Evolutionary conservation across 768 basidiomycete species (phyloP).

Genomic region (Pisolithus albus): DNA sequence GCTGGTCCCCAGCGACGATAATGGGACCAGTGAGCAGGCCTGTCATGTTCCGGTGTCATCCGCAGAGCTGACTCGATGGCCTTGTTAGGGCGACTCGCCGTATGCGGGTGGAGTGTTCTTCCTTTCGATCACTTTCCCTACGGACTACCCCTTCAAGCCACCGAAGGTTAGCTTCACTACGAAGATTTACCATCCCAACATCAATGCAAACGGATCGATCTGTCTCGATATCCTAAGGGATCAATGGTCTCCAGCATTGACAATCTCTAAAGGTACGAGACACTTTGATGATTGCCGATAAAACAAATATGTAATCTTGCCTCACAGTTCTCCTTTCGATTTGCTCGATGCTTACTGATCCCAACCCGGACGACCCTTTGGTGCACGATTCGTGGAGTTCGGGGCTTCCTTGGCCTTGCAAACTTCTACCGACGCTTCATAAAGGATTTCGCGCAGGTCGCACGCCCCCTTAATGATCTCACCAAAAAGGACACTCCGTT

Average conservation of each 20-base stretch:
- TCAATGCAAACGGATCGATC: conserved; percentile 99
- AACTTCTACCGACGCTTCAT: too few species aligned
- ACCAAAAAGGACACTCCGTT: too few species aligned
- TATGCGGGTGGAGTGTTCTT: conserved; percentile 99
- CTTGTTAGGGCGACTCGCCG: conserved; percentile 82
- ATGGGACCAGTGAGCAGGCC: conserved; percentile 86
- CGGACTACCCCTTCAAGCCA: conserved; percentile 99
- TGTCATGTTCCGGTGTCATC: conserved; percentile 1
- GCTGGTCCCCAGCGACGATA: too few species aligned
- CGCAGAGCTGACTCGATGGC: conserved; percentile 9
- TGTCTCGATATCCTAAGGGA: conserved; percentile 98
- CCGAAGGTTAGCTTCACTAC: conserved; percentile 99
- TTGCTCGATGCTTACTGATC: conserved; percentile 99
- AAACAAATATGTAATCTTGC: background rate
- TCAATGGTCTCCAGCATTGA: conserved; percentile 98
- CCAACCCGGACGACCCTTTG: conserved; percentile 97
- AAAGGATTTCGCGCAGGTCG: too few species aligned
- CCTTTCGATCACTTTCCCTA: conserved; percentile 88
- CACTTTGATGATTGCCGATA: background rate
- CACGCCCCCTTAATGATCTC: too few species aligned
- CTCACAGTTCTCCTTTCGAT: conserved; percentile 85
- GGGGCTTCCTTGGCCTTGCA: too few species aligned
- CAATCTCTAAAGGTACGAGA: conserved; percentile 89
- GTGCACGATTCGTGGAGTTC: too few species aligned
- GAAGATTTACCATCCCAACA: conserved; percentile 99